Evolutionary conservation across 768 basidiomycete species (phyloP).

Genomic region (Chlorophyllum brunneum): DNA sequence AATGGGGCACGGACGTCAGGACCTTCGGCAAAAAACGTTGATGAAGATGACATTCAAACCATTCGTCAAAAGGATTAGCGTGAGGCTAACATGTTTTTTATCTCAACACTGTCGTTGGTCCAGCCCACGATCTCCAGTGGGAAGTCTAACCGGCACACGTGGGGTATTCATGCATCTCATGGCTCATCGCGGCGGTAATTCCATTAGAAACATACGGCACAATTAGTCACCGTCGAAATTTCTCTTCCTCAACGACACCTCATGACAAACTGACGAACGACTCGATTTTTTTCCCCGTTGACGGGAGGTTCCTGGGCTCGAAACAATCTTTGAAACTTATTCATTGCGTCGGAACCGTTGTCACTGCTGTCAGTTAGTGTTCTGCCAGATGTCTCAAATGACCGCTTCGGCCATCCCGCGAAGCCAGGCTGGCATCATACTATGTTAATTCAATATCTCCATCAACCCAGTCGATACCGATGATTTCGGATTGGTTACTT

Average conservation of each 20-base stretch:
- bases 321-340: neutral
- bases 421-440: conserved; percentile 2
- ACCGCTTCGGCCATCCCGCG: conserved; percentile 5
- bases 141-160: too few species aligned
- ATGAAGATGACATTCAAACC: too few species aligned
- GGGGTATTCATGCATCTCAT: too few species aligned
- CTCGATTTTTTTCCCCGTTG: too few species aligned
- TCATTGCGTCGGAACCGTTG: neutral
- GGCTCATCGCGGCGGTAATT: too few species aligned
- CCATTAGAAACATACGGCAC: too few species aligned
- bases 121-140: neutral
- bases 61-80: too few species aligned
- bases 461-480: neutral
- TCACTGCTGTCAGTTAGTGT: neutral
- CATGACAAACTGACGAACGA: too few species aligned
- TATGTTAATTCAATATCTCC: neutral
- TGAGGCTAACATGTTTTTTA: conserved; percentile 3
- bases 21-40: too few species aligned
- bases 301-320: neutral
- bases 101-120: neutral
- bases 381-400: neutral
- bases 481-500: neutral
- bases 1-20: too few species aligned
- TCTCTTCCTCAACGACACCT: too few species aligned
- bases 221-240: too few species aligned